Percentiles rank a stretch among this genome's conserved stretches.
These are phyloP conservation scores for Aureobasidium uvarum DNA, from an alignment of 2,329 filamentous ascomycete species.

Conservation along the genomic window DNA sequence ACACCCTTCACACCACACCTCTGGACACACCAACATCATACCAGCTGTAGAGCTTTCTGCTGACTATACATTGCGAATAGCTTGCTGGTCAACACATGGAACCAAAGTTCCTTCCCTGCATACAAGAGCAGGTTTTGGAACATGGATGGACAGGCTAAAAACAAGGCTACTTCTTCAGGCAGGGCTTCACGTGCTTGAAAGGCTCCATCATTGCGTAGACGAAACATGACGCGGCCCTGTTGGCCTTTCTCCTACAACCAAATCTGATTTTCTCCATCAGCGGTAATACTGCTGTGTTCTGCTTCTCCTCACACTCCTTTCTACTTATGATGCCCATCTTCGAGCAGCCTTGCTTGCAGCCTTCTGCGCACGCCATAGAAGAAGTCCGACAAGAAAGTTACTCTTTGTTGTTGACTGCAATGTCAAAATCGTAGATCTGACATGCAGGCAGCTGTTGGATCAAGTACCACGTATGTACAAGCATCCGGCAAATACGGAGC, in stretches of 20 bases:
- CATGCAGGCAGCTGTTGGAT: neutral
- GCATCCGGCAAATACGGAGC: neutral
- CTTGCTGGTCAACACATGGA: conserved; percentile 53
- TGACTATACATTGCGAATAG: conserved; percentile 29
- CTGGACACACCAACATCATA: neutral
- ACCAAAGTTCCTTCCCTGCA: conserved; percentile 40
- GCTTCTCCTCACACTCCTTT: neutral
- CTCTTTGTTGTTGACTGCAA: too few species aligned
- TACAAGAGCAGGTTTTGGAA: conserved; percentile 40
- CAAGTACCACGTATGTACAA: neutral
- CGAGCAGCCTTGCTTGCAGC: neutral
- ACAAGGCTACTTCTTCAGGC: conserved; percentile 17
- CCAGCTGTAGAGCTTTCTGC: neutral
- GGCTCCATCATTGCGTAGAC: neutral
- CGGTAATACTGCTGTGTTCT: neutral
- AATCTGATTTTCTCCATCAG: neutral
- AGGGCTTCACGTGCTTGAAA: neutral
- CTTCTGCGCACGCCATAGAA: neutral
- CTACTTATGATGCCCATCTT: neutral
- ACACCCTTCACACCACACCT: neutral
- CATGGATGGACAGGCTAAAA: conserved; percentile 29
- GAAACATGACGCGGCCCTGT: neutral
- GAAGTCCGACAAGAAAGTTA: neutral
- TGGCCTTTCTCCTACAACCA: neutral
- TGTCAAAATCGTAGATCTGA: neutral